Conservation (phyloP, 257 asterid species). For the Capsicum rhomboideum region DNA sequence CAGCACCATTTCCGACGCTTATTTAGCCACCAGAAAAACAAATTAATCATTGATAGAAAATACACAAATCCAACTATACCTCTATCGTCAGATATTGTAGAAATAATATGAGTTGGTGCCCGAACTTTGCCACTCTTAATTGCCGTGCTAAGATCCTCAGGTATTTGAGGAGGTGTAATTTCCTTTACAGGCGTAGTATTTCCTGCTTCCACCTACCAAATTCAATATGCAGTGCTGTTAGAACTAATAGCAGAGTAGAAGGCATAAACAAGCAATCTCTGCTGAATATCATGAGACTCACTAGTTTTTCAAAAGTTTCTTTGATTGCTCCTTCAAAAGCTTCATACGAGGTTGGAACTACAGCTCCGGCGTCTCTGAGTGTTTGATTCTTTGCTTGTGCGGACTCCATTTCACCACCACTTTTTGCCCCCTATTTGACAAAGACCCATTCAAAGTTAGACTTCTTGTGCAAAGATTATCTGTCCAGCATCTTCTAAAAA, state of each 20-base stretch:
- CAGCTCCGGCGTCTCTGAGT: slow-evolving; percentile 90
- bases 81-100: slow-evolving; percentile 97
- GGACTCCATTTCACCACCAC: slow-evolving; percentile 99
- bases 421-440: slow-evolving; percentile 84
- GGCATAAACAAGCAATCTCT: not conserved
- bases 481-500: not conserved
- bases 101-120: slow-evolving; percentile 97
- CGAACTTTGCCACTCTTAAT: slow-evolving; percentile 97
- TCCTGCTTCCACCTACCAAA: slow-evolving; percentile 60
- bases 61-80: slow-evolving; percentile 30
- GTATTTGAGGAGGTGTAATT: slow-evolving; percentile 89
- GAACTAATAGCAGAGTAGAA: not conserved
- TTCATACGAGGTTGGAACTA: slow-evolving; percentile 95
- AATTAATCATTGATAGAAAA: not conserved
- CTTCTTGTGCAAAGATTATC: not conserved
- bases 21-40: not conserved
- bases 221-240: slow-evolving; percentile 12
- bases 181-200: slow-evolving; percentile 75
- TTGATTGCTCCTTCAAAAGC: slow-evolving; percentile 84
- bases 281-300: slow-evolving; percentile 11
- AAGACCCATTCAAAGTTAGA: not conserved
- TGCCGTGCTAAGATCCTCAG: slow-evolving; percentile 89
- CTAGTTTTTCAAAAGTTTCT: slow-evolving; percentile 74
- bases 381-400: slow-evolving; percentile 99
- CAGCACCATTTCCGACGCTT: not conserved